These are phyloP conservation scores for Diaporthe vaccinii DNA, from an alignment of 2,329 filamentous ascomycete species.

Conservation along the genomic window DNA sequence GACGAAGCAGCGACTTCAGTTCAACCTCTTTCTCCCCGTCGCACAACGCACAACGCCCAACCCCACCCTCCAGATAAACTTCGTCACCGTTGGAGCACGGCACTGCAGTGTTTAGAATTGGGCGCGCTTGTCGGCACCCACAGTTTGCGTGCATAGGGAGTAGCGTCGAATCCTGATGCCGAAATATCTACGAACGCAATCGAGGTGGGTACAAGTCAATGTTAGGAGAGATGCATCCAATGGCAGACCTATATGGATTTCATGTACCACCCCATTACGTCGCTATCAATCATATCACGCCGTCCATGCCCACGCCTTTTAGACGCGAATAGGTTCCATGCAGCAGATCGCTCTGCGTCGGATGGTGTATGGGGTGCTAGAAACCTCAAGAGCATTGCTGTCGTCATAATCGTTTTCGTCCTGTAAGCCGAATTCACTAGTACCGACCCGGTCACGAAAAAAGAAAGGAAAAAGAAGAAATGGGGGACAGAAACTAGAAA, in stretches of 20 bases:
- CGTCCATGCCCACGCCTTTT: not conserved
- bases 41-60: not conserved
- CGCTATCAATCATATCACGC: not conserved
- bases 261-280: not conserved
- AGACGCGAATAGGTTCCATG: conserved; percentile 1
- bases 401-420: conserved; percentile 23
- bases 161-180: not conserved
- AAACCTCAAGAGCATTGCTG: not conserved
- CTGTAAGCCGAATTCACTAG: conserved; percentile 13
- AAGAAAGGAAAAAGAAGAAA: conserved; percentile 10
- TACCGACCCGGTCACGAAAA: conserved; percentile 28
- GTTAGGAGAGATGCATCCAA: not conserved
- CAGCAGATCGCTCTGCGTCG: conserved; percentile 34
- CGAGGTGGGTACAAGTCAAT: not conserved
- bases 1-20: not conserved
- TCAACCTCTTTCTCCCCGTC: not conserved
- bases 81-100: not conserved
- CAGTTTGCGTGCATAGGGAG: not conserved
- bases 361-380: not conserved
- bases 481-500: not conserved
- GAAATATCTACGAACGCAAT: not conserved
- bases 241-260: not conserved
- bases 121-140: conserved; percentile 6
- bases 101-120: not conserved
- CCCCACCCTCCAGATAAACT: not conserved